Conservation (phyloP, 345 rosid species). For the Excoecaria cochinchinensis region DNA sequence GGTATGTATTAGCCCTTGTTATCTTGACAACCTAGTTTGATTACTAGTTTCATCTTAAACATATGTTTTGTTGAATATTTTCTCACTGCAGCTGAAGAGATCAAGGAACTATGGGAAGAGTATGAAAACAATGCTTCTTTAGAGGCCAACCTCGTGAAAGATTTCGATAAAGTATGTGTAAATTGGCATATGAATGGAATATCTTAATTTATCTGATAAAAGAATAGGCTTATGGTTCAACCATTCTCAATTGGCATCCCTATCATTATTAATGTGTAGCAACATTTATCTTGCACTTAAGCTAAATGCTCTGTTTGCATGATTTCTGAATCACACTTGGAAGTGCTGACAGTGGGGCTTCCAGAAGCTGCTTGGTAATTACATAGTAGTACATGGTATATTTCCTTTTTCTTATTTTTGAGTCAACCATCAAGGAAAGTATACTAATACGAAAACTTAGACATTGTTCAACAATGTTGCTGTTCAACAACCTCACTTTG, state of each 20-base stretch:
- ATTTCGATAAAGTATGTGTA: slow-evolving; percentile 29
- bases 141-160: slow-evolving; percentile 35
- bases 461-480: not conserved
- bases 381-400: not conserved
- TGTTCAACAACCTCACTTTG: too few relatives aligned
- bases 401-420: not conserved
- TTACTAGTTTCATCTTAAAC: not conserved
- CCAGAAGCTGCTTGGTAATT: not conserved
- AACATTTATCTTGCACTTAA: not conserved
- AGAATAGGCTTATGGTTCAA: not conserved
- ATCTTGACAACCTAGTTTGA: not conserved
- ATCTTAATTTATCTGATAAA: not conserved
- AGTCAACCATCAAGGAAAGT: not conserved
- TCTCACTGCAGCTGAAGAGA: slow-evolving; percentile 32
- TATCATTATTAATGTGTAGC: not conserved
- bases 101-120: slow-evolving; percentile 34
- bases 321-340: too few relatives aligned
- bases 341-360: not conserved
- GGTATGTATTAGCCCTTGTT: slow-evolving; percentile 11
- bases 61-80: not conserved
- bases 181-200: not conserved
- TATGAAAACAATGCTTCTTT: slow-evolving; percentile 37
- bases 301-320: not conserved
- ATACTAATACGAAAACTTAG: not conserved
- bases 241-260: not conserved